These are phyloP conservation scores for Acanthamoeba lenticulata DNA, from an alignment of 208 protist species.

Conservation along the genomic window DNA sequence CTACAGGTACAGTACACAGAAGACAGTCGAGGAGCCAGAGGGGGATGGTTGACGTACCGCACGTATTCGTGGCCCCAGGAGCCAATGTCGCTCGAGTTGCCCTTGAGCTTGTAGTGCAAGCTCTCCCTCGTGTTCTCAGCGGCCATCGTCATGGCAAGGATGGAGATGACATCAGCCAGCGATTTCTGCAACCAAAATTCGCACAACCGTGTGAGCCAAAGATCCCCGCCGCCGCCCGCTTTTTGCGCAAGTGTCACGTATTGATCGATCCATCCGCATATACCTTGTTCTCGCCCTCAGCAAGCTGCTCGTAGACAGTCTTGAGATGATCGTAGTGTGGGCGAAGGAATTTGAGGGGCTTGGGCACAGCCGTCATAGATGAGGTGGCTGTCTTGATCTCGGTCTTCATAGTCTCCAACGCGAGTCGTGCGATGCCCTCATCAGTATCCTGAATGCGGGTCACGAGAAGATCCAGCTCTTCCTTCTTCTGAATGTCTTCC, in stretches of 20 bases:
- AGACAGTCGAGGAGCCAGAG: not conserved
- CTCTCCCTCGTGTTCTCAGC: constrained; percentile 84
- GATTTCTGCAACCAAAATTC: constrained; percentile 78
- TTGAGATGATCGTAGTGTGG: constrained; percentile 94
- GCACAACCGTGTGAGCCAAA: not conserved
- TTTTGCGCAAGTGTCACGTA: too few species aligned
- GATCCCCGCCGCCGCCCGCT: not conserved
- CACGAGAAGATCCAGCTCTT: constrained; percentile 94
- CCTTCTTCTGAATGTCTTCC: constrained; percentile 95
- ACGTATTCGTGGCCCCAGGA: constrained; percentile 99
- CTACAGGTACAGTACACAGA: not conserved
- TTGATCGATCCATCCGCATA: not conserved
- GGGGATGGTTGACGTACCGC: not conserved
- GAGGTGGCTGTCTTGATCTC: constrained; percentile 95
- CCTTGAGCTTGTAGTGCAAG: constrained; percentile 96
- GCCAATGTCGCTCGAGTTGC: constrained; percentile 93
- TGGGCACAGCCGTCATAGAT: constrained; percentile 99
- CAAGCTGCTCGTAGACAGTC: constrained; percentile 85
- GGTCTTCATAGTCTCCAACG: constrained; percentile 92
- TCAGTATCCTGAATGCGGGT: constrained; percentile 89
- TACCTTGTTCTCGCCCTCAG: constrained; percentile 78
- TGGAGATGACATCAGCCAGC: constrained; percentile 97
- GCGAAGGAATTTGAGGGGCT: constrained; percentile 99
- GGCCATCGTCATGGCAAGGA: constrained; percentile 97
- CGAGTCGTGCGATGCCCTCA: constrained; percentile 87